Conservation (phyloP, 495 filamentous ascomycete genomes). For the Trypethelium eluteriae region DNA sequence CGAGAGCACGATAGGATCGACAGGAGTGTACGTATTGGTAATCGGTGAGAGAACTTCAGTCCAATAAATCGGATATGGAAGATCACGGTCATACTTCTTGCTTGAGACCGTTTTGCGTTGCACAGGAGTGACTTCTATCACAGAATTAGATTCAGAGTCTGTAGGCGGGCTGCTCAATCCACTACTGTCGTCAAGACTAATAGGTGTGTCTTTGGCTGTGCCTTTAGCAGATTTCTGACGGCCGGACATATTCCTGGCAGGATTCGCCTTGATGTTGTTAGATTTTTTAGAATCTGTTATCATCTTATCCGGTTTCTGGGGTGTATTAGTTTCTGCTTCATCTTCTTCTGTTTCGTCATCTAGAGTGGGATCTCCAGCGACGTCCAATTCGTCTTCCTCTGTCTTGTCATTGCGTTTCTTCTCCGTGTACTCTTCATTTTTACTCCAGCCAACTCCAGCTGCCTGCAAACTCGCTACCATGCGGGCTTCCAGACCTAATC, state of each 20-base stretch:
- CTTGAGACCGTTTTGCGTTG: constrained; percentile 33
- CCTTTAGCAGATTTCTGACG: constrained; percentile 17
- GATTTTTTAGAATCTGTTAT: not conserved
- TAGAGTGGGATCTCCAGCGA: not conserved
- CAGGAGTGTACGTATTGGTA: constrained; percentile 66
- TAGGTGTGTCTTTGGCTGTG: constrained; percentile 25
- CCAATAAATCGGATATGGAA: constrained; percentile 88
- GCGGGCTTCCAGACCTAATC: constrained; percentile 68
- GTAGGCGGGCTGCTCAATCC: constrained; percentile 19
- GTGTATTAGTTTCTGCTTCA: constrained; percentile 10
- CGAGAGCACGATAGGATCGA: constrained; percentile 65
- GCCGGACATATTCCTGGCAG: constrained; percentile 9
- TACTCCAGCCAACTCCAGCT: constrained; percentile 84
- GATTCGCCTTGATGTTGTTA: not conserved
- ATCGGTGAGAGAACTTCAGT: constrained; percentile 76
- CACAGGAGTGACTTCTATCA: constrained; percentile 39
- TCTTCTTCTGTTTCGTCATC: constrained; percentile 18
- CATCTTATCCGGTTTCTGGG: not conserved
- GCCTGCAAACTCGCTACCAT: constrained; percentile 81
- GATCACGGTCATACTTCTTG: constrained; percentile 57
- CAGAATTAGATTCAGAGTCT: constrained; percentile 32
- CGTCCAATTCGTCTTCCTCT: constrained; percentile 6
- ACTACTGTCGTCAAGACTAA: constrained; percentile 35
- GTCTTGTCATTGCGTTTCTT: constrained; percentile 31
- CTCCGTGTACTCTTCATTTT: constrained; percentile 58